Conservation (phyloP, 1,139 yeast genomes). For the Geotrichum fermentans region DNA sequence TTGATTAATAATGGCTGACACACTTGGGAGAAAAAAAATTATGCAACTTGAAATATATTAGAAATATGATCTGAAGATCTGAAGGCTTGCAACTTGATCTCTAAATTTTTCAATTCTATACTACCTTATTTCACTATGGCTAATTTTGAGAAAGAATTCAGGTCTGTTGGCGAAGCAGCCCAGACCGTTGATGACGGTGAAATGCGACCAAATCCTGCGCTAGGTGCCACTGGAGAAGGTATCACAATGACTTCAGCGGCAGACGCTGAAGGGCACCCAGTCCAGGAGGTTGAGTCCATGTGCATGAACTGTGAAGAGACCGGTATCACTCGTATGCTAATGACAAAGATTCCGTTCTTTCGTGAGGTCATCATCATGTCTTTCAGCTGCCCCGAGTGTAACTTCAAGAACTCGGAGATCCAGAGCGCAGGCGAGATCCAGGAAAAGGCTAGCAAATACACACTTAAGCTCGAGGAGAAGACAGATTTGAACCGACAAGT, state of each 20-base stretch:
- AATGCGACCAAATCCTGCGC: slow-evolving; percentile 25
- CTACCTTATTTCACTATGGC: not conserved
- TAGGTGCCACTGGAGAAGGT: slow-evolving; percentile 25
- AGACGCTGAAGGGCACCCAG: slow-evolving; percentile 93
- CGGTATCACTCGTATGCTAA: slow-evolving; percentile 75
- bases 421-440: slow-evolving; percentile 84
- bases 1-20: no score
- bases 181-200: slow-evolving; percentile 25
- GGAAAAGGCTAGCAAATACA: slow-evolving; percentile 77
- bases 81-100: no score
- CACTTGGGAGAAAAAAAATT: not conserved
- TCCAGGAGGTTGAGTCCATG: slow-evolving; percentile 87
- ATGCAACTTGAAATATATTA: not conserved
- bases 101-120: not conserved
- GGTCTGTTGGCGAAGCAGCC: slow-evolving; percentile 31
- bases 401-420: slow-evolving; percentile 82
- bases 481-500: slow-evolving; percentile 85
- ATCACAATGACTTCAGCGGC: slow-evolving; percentile 42
- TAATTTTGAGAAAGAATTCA: slow-evolving; percentile 16
- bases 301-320: slow-evolving; percentile 93
- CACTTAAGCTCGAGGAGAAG: slow-evolving; percentile 62
- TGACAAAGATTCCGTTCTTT: slow-evolving; percentile 88
- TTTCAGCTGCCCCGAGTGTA: slow-evolving; percentile 93
- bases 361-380: slow-evolving; percentile 92
- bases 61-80: no score